A percentile compares a stretch with the other conserved stretches of the same genome.
These are phyloP conservation scores for Kalaharituber pfeilii DNA, from an alignment of 2,329 filamentous ascomycete genomes.

Conservation along the genomic window DNA sequence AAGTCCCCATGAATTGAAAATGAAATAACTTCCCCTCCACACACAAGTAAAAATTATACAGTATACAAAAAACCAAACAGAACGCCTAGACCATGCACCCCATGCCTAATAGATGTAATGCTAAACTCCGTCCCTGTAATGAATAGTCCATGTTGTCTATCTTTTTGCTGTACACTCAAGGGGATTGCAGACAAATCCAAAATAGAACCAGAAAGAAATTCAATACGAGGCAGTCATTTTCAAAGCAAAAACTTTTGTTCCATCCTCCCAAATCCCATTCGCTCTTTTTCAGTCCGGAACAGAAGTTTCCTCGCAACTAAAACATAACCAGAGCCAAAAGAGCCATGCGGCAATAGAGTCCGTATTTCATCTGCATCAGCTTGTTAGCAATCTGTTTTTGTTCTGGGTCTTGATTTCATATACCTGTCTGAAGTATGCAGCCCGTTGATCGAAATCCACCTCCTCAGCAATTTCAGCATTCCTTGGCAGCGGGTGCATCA, in stretches of 20 bases:
- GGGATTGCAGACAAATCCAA: conserved; percentile 3
- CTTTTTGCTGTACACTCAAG: background rate
- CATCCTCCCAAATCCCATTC: background rate
- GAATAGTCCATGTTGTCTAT: background rate
- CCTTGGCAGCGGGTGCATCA: conserved; percentile 87
- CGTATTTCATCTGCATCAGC: conserved; percentile 69
- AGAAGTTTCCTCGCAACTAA: conserved; percentile 19
- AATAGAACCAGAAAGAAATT: conserved; percentile 7
- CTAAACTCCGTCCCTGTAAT: background rate
- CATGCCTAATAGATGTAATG: background rate
- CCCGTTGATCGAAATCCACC: conserved; percentile 91
- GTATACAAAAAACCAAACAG: too few relatives aligned
- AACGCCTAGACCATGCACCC: background rate
- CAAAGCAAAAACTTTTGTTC: conserved; percentile 10
- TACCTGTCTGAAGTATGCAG: conserved; percentile 98
- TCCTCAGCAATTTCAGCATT: conserved; percentile 90
- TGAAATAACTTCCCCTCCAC: conserved; percentile 4
- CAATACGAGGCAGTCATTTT: too few relatives aligned
- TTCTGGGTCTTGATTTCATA: conserved; percentile 27
- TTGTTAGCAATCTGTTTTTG: conserved; percentile 29
- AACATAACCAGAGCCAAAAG: conserved; percentile 84
- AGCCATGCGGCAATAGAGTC: conserved; percentile 95
- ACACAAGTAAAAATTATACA: conserved; percentile 9
- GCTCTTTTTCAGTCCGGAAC: background rate
- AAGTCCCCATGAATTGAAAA: background rate